Conservation (phyloP, 2,329 filamentous ascomycete genomes). For the Bipolaris oryzae region DNA sequence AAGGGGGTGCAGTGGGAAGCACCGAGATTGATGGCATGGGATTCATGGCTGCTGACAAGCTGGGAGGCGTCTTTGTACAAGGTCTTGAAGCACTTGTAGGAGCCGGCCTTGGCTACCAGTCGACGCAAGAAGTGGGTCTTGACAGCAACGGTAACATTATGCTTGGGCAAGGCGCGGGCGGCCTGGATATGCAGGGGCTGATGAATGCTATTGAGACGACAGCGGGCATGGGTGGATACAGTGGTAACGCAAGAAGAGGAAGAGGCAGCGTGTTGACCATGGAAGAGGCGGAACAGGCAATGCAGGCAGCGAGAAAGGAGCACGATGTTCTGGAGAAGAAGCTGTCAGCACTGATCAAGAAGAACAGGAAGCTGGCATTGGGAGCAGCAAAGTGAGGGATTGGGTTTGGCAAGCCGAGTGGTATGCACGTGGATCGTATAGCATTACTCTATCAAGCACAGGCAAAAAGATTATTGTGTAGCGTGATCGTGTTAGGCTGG, state of each 20-base stretch:
- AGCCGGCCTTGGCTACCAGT: conserved; percentile 37
- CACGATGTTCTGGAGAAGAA: conserved; percentile 48
- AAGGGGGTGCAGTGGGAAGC: conserved; percentile 37
- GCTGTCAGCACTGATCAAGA: conserved; percentile 43
- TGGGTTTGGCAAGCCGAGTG: background rate
- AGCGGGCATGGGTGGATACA: conserved; percentile 18
- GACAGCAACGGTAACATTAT: conserved; percentile 32
- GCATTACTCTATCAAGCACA: background rate
- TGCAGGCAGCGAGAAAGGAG: conserved; percentile 44
- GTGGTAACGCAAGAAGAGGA: conserved; percentile 8
- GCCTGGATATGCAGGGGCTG: conserved; percentile 33
- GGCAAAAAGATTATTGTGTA: background rate
- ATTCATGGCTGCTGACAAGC: conserved; percentile 40
- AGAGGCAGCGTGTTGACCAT: conserved; percentile 39
- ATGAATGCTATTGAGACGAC: conserved; percentile 26
- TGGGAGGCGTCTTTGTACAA: conserved; percentile 45
- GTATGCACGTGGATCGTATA: background rate
- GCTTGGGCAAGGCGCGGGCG: conserved; percentile 13
- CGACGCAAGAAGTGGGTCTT: conserved; percentile 29
- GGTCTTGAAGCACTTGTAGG: conserved; percentile 45
- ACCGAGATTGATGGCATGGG: conserved; percentile 45
- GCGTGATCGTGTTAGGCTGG: background rate
- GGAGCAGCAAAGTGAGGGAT: conserved; percentile 6
- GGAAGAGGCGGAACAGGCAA: conserved; percentile 46
- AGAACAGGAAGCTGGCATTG: conserved; percentile 41